Evolutionary conservation across 2,329 filamentous ascomycete genomes (phyloP), one percentile per base, ranked within the genome.

Genomic region (Paraphoma chrysanthemicola): DNA sequence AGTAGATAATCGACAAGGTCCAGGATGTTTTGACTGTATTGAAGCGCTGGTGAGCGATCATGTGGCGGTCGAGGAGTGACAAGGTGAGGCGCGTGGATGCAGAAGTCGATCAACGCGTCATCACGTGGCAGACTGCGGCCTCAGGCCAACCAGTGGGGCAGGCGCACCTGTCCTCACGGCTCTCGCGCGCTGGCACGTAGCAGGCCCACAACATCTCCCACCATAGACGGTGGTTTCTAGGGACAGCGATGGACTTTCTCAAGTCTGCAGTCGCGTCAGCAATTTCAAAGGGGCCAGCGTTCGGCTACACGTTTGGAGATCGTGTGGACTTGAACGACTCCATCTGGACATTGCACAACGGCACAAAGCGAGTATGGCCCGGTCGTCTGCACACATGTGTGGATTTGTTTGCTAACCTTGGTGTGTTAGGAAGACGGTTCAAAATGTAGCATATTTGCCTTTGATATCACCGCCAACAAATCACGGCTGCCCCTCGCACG

Each of bases 201-300:
- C 38, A 55, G 14, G n/a, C 11, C 31, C 52, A 44, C 50, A n/a
- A 47, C 44, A 30, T 41, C 30, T 39, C 36, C 12, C 12, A 38
- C 28, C 28, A 6, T 36, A 31, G 30, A 8, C 39, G 11, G n/a
- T 23, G 23, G 44, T 29, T 17, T 18, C 28, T 29, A 38, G 39
- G 33, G n/a, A 44, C 49, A 44, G 43, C 66, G 66, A 99, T 99
- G 95, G 93, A 99, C 77, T 98, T 98, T 73, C 86, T 99, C 74
- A 98, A 98, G 80, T 98, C 93, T 59, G 95, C 95, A 50, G 93
- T 98, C 74, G 94, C 93, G 44, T 98, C 95, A 59, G 94, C 93
- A 67, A 98, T 99, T 71, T 92, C 95, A 44, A 95, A 97, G 77
- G 93, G 94, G 44, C 93, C 93, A 51, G 89, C 93, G 6, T 96